Base-by-base conservation (phyloP, 2,329 filamentous ascomycete species). In the Boeremia lycopersici region DNA sequence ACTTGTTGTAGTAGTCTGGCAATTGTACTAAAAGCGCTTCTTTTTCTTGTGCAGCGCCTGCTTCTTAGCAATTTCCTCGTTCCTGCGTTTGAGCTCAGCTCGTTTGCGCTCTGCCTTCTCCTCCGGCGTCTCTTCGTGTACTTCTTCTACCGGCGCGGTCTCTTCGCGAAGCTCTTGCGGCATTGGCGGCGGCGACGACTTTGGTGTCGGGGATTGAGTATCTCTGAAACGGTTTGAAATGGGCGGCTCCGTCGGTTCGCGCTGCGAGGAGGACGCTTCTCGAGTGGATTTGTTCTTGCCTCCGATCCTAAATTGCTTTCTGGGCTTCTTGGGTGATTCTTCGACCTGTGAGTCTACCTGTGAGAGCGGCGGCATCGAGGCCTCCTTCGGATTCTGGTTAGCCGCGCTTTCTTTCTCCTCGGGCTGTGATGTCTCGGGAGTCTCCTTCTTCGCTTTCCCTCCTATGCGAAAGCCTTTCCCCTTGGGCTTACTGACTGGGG, bases 81-180 rank as follows among this genome's bases (percentile, higher is more conserved):
- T 78, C 63, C 81, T 82, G 15, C 80, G 75, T 65, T 85, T 86
- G 56, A 88, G 66, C 64, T 84, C 82, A 44, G 81, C 77, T 11
- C 85, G 76, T 61, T 81, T 85, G 48, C 79, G 75, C 57, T 84
- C 76, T 3, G 84, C 84, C 48, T 78, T 79, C 52, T 86, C 79
- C 56, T 82, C 75, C 9, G 79, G 79, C 2, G 80, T 74, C 42
- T 75, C 71, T 48, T 74, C 70, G 17, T 52, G 50, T 6, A 59
- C 38, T 25, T 69, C 57, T 31, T 64, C 59, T 9, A 48, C 35
- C 4, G 62, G 60, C 2, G 53, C 38, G 8, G 28, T 29, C 29
- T 63, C 57, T 19, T 59, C 60, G 11, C 53, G 48, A 7, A 31
- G 9, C 4, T 26, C 33, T 7, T 30, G 29, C 1, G 38, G 38